Percentiles rank a stretch among this genome's conserved stretches.
These are phyloP conservation scores for Saccharomyces hybrid DNA, from an alignment of 1,139 yeast species.

Conservation along the genomic window DNA sequence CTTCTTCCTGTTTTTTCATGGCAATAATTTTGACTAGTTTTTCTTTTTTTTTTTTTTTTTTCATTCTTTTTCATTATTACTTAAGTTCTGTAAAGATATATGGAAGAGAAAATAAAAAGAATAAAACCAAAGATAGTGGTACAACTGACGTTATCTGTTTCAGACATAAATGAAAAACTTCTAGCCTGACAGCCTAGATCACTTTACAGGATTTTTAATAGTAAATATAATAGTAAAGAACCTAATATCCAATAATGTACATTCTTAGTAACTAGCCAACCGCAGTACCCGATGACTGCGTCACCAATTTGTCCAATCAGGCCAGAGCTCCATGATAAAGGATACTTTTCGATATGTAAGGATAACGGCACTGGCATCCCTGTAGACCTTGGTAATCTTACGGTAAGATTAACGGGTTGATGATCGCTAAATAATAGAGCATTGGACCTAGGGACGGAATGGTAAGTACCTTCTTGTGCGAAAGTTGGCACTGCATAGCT, in stretches of 20 bases:
- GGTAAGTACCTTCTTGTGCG: slow-evolving; percentile 14
- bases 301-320: slow-evolving; percentile 6
- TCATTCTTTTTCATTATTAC: neutral
- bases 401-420: slow-evolving; percentile 28
- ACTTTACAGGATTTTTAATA: neutral
- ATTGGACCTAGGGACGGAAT: slow-evolving; percentile 18
- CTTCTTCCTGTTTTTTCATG: neutral
- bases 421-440: slow-evolving; percentile 31
- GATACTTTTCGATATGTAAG: neutral
- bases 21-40: neutral
- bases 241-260: slow-evolving; percentile 9
- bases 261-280: slow-evolving; percentile 12
- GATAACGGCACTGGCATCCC: neutral
- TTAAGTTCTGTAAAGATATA: neutral
- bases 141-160: neutral
- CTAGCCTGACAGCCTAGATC: neutral
- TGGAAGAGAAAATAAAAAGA: slow-evolving; percentile 1
- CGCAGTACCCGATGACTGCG: slow-evolving; percentile 14
- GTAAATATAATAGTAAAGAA: slow-evolving; percentile 2
- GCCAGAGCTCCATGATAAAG: slow-evolving; percentile 3
- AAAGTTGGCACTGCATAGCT: slow-evolving; percentile 32
- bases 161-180: neutral
- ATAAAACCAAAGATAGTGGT: neutral
- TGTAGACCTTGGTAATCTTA: slow-evolving; percentile 16
- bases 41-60: neutral